Conservation (phyloP, 2,329 filamentous ascomycete genomes). For the Colletotrichum ledebouriae region DNA sequence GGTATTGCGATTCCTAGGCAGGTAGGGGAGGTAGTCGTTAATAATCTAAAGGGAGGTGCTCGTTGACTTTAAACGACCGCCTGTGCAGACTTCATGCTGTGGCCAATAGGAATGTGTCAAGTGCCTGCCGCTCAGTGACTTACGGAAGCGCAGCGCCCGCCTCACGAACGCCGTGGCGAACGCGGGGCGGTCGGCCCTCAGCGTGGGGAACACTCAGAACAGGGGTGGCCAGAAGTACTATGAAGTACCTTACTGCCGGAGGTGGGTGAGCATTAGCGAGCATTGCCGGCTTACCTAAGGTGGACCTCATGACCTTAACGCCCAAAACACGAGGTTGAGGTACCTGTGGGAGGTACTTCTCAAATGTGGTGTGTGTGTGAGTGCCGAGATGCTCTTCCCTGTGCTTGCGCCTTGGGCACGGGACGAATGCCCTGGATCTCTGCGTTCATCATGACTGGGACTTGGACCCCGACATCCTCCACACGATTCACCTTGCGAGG, state of each 20-base stretch:
- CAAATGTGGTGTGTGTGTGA: background rate
- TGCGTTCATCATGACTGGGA: background rate
- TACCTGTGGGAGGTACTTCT: slow-evolving; percentile 2
- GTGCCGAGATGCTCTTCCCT: background rate
- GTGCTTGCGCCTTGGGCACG: background rate
- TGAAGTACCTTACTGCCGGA: background rate
- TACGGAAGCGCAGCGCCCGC: background rate
- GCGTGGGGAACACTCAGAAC: background rate
- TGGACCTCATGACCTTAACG: background rate
- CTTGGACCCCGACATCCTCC: background rate
- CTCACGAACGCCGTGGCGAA: background rate
- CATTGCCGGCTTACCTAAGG: slow-evolving; percentile 2
- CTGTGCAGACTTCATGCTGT: no score
- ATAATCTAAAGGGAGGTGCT: no score
- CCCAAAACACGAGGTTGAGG: background rate
- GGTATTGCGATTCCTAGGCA: no score
- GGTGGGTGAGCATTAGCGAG: background rate
- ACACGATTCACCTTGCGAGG: background rate
- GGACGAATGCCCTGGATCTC: background rate
- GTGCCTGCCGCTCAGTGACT: slow-evolving; percentile 1
- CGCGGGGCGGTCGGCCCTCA: background rate
- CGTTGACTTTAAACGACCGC: no score
- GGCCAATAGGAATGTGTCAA: no score
- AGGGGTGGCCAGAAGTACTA: background rate
- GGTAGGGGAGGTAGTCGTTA: no score